phyloP scores from a whole-genome alignment of 108 stramenopile genomes.

The Nitzschia palea region DNA sequence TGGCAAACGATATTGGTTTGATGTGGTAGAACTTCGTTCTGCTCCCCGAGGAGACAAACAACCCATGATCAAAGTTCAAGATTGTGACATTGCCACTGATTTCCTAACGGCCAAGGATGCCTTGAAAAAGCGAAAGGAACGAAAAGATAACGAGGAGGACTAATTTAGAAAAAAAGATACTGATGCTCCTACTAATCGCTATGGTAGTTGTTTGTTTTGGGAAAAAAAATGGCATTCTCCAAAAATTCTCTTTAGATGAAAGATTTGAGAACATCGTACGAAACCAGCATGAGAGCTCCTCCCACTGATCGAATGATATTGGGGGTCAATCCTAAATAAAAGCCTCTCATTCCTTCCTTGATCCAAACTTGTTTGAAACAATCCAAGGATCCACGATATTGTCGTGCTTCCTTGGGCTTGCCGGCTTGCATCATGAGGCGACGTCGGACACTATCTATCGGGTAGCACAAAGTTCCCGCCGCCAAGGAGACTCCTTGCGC shows the following conservation, averaged over 20 bases:
- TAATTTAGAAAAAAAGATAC: background rate
- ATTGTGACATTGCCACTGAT: conserved; percentile 87
- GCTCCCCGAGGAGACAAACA: conserved; percentile 83
- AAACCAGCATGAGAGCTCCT: conserved; percentile 78
- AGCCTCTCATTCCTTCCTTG: conserved; percentile 70
- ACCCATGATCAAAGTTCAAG: conserved; percentile 79
- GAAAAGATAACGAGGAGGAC: background rate
- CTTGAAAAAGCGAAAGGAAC: background rate
- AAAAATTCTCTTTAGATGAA: too few species aligned
- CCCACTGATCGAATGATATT: conserved; percentile 80
- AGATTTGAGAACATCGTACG: conserved; percentile 58
- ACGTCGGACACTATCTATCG: conserved; percentile 96
- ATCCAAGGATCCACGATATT: conserved; percentile 61
- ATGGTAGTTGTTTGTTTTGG: too few species aligned
- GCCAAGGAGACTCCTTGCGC: conserved; percentile 90
- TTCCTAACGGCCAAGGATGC: conserved; percentile 78
- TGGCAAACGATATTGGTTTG: conserved; percentile 79
- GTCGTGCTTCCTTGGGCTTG: conserved; percentile 37
- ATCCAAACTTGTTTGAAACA: conserved; percentile 57
- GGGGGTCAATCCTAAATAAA: conserved; percentile 81
- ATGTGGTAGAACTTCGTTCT: conserved; percentile 83
- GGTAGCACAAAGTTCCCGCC: conserved; percentile 95
- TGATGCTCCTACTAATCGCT: too few species aligned
- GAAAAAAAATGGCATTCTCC: too few species aligned
- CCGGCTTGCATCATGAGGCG: conserved; percentile 97